Percentiles rank a stretch among this genome's conserved stretches.
These are phyloP conservation scores for Neurospora discreta DNA, from an alignment of 495 filamentous ascomycete genomes.

Conservation along the genomic window DNA sequence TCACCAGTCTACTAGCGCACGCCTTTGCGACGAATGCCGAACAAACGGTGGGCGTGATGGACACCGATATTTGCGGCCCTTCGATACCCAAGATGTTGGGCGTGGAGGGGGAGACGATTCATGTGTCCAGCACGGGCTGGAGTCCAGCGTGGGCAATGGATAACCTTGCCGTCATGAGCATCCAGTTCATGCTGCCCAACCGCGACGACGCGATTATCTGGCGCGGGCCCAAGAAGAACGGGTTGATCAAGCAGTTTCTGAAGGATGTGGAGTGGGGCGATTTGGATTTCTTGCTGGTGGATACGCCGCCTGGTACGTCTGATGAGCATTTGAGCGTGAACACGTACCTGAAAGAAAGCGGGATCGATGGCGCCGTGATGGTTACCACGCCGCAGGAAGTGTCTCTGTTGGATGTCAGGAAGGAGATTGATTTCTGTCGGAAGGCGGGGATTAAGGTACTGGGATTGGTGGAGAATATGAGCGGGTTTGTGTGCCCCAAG, in stretches of 20 bases:
- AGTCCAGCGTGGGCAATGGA: slow-evolving; percentile 87
- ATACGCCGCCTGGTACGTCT: slow-evolving; percentile 88
- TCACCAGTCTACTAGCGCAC: slow-evolving; percentile 75
- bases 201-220: slow-evolving; percentile 92
- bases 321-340: slow-evolving; percentile 95
- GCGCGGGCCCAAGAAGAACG: slow-evolving; percentile 97
- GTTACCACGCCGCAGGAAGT: slow-evolving; percentile 95
- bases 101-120: slow-evolving; percentile 83
- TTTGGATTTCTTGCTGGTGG: slow-evolving; percentile 83
- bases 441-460: slow-evolving; percentile 86
- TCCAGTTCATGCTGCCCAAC: slow-evolving; percentile 95
- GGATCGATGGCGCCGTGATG: slow-evolving; percentile 85
- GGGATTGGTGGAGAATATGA: slow-evolving; percentile 96
- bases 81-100: slow-evolving; percentile 98
- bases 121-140: slow-evolving; percentile 72
- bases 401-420: slow-evolving; percentile 81
- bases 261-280: slow-evolving; percentile 97
- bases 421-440: slow-evolving; percentile 92
- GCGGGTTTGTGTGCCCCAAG: slow-evolving; percentile 84
- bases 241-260: slow-evolving; percentile 91
- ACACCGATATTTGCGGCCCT: slow-evolving; percentile 92
- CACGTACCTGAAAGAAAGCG: slow-evolving; percentile 71
- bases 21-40: slow-evolving; percentile 71
- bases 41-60: slow-evolving; percentile 80
- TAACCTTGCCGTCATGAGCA: slow-evolving; percentile 86